Percentiles rank a stretch among this genome's conserved stretches.
Evolutionary conservation across 768 basidiomycete species (phyloP).

Genomic region (Suillus luteus): DNA sequence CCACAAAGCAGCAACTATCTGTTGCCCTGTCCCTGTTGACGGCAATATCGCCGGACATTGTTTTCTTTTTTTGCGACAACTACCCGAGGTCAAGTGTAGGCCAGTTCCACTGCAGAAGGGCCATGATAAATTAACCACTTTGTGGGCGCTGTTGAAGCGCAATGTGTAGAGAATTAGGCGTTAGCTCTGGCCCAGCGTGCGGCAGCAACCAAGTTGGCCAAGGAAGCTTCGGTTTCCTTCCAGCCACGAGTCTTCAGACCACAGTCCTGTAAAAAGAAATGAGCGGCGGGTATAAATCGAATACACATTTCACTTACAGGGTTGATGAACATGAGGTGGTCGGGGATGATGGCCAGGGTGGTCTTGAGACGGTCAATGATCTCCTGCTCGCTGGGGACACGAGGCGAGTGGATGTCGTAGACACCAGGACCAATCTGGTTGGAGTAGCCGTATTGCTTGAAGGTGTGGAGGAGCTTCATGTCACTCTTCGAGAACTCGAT

Average conservation of each 20-base stretch:
- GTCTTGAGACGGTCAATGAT: conserved; percentile 88
- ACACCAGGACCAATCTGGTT: conserved; percentile 98
- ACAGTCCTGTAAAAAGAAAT: conserved; percentile 61
- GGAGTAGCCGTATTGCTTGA: conserved; percentile 93
- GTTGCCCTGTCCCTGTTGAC: conserved; percentile 25
- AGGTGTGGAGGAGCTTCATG: conserved; percentile 95
- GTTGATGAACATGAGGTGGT: conserved; percentile 86
- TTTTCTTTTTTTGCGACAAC: conserved; percentile 41
- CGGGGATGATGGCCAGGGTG: conserved; percentile 82
- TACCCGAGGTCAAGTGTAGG: conserved; percentile 56
- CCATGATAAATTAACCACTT: conserved; percentile 60
- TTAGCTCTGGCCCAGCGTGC: conserved; percentile 91
- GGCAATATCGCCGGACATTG: conserved; percentile 26
- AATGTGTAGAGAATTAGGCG: conserved; percentile 55
- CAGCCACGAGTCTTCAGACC: conserved; percentile 99
- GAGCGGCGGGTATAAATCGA: conserved; percentile 4
- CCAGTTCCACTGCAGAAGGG: conserved; percentile 27
- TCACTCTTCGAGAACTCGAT: conserved; percentile 99
- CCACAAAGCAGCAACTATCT: conserved; percentile 26
- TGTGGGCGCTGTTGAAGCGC: conserved; percentile 93
- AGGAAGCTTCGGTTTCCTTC: conserved; percentile 94
- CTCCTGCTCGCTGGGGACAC: conserved; percentile 92
- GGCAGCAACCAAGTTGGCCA: conserved; percentile 84
- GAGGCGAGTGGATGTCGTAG: conserved; percentile 99
- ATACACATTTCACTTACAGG: conserved; percentile 49